Conservation (phyloP, 108 stramenopile species). For the Bacterosira constricta region DNA sequence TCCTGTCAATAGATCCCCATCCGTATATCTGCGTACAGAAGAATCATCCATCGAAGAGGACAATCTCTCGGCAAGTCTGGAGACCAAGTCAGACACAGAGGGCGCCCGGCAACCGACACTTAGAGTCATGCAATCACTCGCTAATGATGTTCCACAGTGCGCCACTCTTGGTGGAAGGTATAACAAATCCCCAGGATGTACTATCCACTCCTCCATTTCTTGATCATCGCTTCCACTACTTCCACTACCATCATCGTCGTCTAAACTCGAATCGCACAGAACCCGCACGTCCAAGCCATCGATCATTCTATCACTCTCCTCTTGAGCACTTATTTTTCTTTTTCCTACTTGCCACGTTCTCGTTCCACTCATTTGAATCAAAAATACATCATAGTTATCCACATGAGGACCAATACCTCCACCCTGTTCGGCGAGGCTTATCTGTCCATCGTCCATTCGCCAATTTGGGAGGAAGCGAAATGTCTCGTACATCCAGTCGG, state of each 20-base stretch:
- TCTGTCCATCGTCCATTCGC: constrained; percentile 90
- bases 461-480: constrained; percentile 70
- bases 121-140: constrained; percentile 80
- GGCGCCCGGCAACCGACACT: constrained; percentile 88
- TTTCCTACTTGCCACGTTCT: constrained; percentile 79
- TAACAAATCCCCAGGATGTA: constrained; percentile 87
- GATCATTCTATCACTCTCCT: constrained; percentile 65
- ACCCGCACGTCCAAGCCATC: constrained; percentile 77
- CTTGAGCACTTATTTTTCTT: constrained; percentile 39
- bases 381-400: constrained; percentile 96
- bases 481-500: constrained; percentile 73
- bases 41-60: constrained; percentile 35
- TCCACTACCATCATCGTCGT: neutral
- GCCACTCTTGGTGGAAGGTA: constrained; percentile 92
- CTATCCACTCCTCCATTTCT: constrained; percentile 46
- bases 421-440: constrained; percentile 65
- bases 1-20: constrained; percentile 37
- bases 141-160: constrained; percentile 82
- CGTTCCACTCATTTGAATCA: constrained; percentile 83
- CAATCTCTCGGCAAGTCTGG: constrained; percentile 63
- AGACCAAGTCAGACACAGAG: constrained; percentile 74
- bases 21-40: constrained; percentile 53
- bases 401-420: constrained; percentile 95
- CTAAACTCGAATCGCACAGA: constrained; percentile 35
- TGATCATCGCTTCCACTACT: constrained; percentile 31